These are phyloP conservation scores for Neurospora pannonica DNA, from an alignment of 495 filamentous ascomycete species.

Conservation along the genomic window DNA sequence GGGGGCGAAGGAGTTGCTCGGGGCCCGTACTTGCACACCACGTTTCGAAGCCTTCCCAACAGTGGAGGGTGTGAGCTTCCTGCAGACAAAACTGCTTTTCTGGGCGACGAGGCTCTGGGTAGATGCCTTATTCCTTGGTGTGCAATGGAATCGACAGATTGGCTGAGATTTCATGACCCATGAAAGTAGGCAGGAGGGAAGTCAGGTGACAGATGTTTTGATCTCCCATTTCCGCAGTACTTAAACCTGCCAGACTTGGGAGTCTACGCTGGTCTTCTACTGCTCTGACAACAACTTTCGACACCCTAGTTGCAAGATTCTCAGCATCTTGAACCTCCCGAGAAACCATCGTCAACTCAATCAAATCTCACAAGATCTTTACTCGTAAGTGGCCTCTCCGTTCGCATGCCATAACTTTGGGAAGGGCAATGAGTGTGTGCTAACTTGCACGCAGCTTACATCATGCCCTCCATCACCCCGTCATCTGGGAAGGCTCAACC, in stretches of 20 bases:
- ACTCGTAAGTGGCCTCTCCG: background rate
- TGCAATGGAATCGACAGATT: background rate
- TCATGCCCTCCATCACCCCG: background rate
- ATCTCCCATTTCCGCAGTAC: background rate
- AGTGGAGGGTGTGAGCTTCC: background rate
- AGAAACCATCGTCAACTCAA: background rate
- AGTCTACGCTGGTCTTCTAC: background rate
- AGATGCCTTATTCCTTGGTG: background rate
- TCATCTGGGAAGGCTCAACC: background rate
- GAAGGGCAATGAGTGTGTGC: background rate
- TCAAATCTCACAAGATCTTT: background rate
- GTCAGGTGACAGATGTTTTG: background rate
- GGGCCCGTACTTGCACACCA: background rate
- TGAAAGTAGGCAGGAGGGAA: background rate
- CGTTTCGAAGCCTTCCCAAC: background rate
- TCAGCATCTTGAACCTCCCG: background rate
- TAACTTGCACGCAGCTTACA: background rate
- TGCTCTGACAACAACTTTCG: background rate
- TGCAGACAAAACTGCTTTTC: background rate
- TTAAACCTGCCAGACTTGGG: background rate
- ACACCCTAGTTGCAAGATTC: background rate
- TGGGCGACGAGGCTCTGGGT: background rate
- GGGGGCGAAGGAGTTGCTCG: background rate
- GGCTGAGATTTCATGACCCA: background rate
- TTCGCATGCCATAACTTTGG: background rate